Conservation (phyloP, 2,329 filamentous ascomycete genomes). For the Geosmithia putterillii region DNA sequence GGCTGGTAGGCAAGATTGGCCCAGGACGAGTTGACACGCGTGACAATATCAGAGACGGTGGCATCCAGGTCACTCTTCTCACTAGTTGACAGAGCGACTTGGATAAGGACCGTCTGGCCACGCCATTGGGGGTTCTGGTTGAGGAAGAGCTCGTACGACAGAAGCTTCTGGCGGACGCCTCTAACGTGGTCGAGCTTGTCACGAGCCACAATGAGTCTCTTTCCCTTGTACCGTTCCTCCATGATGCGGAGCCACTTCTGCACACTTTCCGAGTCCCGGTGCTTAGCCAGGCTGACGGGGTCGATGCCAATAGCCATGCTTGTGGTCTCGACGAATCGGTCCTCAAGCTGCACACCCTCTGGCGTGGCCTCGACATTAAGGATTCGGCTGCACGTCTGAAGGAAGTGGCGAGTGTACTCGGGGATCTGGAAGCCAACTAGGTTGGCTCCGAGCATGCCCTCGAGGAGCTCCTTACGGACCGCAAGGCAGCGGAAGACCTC, state of each 20-base stretch:
- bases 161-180: conserved; percentile 83
- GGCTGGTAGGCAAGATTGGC: conserved; percentile 87
- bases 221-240: conserved; percentile 73
- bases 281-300: conserved; percentile 58
- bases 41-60: conserved; percentile 86
- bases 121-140: conserved; percentile 88
- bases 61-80: conserved; percentile 82
- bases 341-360: conserved; percentile 80
- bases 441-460: conserved; percentile 88
- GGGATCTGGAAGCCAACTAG: conserved; percentile 87
- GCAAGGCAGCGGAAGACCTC: conserved; percentile 91
- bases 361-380: conserved; percentile 81
- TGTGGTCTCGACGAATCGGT: conserved; percentile 83
- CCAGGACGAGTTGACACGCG: conserved; percentile 82
- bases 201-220: conserved; percentile 81
- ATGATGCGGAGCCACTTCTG: conserved; percentile 68
- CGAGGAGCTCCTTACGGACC: conserved; percentile 72
- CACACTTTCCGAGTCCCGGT: conserved; percentile 62
- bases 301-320: conserved; percentile 86
- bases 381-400: conserved; percentile 88
- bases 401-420: conserved; percentile 87
- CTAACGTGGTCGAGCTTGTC: conserved; percentile 91
- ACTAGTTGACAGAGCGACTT: conserved; percentile 82
- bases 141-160: conserved; percentile 86
- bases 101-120: conserved; percentile 79